Percentiles rank a stretch among this genome's conserved stretches.
These are phyloP conservation scores for Mycena vulgaris DNA, from an alignment of 768 basidiomycete genomes.

Conservation along the genomic window DNA sequence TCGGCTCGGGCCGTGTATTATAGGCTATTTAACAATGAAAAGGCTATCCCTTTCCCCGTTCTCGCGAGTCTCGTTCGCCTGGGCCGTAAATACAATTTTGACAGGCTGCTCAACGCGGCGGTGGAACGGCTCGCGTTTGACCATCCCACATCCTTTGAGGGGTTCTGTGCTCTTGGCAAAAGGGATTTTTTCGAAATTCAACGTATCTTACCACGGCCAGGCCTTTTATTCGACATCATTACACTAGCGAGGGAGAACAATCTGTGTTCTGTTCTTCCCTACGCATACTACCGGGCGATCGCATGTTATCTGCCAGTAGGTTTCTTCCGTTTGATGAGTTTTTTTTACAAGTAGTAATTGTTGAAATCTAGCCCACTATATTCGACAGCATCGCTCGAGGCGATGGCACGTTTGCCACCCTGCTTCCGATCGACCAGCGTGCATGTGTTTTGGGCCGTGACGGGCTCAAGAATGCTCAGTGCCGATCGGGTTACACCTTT, in stretches of 20 bases:
- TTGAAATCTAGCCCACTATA: no score
- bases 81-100: conserved; percentile 23
- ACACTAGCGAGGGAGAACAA: conserved; percentile 15
- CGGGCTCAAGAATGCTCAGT: neutral
- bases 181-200: neutral
- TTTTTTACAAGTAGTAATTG: no score
- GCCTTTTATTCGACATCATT: neutral
- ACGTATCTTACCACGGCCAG: neutral
- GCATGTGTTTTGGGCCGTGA: neutral
- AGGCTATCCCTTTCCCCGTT: neutral
- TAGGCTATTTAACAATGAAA: neutral
- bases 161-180: neutral
- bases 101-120: neutral
- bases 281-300: conserved; percentile 11
- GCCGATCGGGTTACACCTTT: neutral
- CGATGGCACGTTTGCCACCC: no score
- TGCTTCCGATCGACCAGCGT: neutral
- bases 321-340: no score
- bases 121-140: conserved; percentile 2
- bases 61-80: conserved; percentile 7
- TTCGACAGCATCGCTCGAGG: no score
- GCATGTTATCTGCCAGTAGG: neutral
- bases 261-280: conserved; percentile 9
- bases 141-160: conserved; percentile 2
- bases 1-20: neutral